Evolutionary conservation across 2,329 filamentous ascomycete species (phyloP).

Genomic region (Verticillium alfalfae): DNA sequence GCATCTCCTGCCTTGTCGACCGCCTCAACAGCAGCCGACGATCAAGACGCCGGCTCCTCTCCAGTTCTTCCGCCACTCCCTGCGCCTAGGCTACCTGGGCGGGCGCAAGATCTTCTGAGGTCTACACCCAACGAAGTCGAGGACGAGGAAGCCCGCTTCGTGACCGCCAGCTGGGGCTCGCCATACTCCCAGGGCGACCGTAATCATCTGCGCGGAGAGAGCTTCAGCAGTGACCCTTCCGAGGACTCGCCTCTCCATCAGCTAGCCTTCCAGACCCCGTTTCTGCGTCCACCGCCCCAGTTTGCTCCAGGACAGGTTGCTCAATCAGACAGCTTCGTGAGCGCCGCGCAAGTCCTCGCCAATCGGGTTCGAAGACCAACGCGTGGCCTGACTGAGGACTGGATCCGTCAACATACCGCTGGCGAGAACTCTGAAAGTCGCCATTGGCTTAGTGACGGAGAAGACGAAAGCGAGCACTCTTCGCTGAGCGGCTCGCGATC

Average conservation of each 20-base stretch:
- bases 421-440: slow-evolving; percentile 46
- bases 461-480: slow-evolving; percentile 67
- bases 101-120: slow-evolving; percentile 48
- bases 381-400: slow-evolving; percentile 70
- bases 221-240: slow-evolving; percentile 53
- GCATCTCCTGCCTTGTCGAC: slow-evolving; percentile 56
- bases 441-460: slow-evolving; percentile 18
- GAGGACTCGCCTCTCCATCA: slow-evolving; percentile 54
- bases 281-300: slow-evolving; percentile 51
- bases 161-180: slow-evolving; percentile 85
- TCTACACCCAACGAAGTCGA: slow-evolving; percentile 38
- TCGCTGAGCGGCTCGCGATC: slow-evolving; percentile 63
- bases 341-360: slow-evolving; percentile 52
- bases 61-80: slow-evolving; percentile 54
- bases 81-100: slow-evolving; percentile 51
- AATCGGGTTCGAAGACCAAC: slow-evolving; percentile 56
- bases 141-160: slow-evolving; percentile 38
- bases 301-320: slow-evolving; percentile 30
- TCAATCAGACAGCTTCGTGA: slow-evolving; percentile 31
- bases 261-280: slow-evolving; percentile 57
- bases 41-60: slow-evolving; percentile 48
- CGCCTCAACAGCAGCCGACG: slow-evolving; percentile 55
- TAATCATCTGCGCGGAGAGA: slow-evolving; percentile 41
- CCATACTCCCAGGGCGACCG: slow-evolving; percentile 69
- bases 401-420: slow-evolving; percentile 82